Evolutionary conservation across 306 rosid genomes (phyloP), one percentile per base, ranked within the genome.

Genomic region (Prunus salicina): DNA sequence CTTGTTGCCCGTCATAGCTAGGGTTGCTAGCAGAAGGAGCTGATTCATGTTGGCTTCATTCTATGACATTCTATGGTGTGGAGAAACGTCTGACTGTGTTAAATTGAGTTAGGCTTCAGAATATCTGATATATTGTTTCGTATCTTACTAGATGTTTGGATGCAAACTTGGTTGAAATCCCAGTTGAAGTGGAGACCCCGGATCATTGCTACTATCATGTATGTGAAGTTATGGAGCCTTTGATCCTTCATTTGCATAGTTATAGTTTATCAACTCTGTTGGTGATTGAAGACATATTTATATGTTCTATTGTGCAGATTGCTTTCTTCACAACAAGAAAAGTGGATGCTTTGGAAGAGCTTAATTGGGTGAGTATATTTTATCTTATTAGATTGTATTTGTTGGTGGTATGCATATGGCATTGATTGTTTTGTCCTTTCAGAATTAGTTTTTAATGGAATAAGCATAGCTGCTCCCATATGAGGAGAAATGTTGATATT

Each of bases 291-390:
- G 74, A 70, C 64, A 49, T 16, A 28, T 70, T n/a, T 78, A 43
- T 83, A 16, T 77, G 64, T 62, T 70, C 20, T 71, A 81, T 73
- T 72, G 49, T 87, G 83, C 90, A 95, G 99, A 81, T 88, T 85
- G 99, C 97, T 77, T 89, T 95, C 78, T 92, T 95, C 87, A 83
- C 99, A 24, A 80, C 96, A 73, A 89, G 97, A 88, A 77, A 85
- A 69, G 80, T 95, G 45, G 83, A 83, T 64, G 96, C 99, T 10
- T 80, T 84, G 78, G 99, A 95, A 84, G 99, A 95, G 80, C 91
- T 95, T 67, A 95, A 92, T 65, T 92, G 97, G 99, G 99, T 95
- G 65, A 69, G 98, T 85, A 56, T 38, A 19, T 77, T 82, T 73
- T 71, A 72, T n/a, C 12, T 22, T 52, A 12, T 53, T 72, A 72